Base-by-base conservation (phyloP, 148 eudicot species). In the Diospyros lotus region DNA sequence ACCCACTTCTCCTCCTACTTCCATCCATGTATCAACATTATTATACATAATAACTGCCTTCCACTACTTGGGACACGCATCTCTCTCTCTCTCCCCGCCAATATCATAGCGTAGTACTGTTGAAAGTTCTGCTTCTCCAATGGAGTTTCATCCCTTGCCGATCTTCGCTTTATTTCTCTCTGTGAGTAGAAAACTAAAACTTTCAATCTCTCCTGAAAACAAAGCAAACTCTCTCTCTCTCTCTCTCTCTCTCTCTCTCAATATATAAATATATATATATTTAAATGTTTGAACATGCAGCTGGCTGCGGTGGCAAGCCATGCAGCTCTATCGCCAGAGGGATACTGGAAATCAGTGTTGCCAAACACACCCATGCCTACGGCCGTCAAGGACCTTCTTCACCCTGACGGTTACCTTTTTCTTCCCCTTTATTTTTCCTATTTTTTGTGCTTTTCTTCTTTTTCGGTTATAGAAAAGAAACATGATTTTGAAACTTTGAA, bases 361-460 rank as follows among this genome's bases (percentile, higher is more conserved):
- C 95, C 95, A 5, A 82, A 90, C 75, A 82, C 95, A 69, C 87
- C 82, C 62, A 87, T 90, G 82, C 95, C 97, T 43, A 87, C 82
- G 72, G 78, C 88, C 28, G 71, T 93, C 41, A 77, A 73, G 28
- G 87, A 87, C 14, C 82, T 86, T 69, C 71, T 92, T 4, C 71
- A 76, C 2, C 70, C 69, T 14, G 77, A 70, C 64, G 10, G 18
- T 58, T 63, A 9, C 17, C 39, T 56, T 52, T 9, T 11, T 5
- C 10, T 8, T 39, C 17, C 43, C 53, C 1, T 12, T 46, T 39
- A 17, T 4, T 69, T 17, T 48, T 68, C 6, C 12, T 9, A 60
- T 18, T 56, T 6, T 56, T 15, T 3, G 2, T 56, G 4, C 15
- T 13, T 13, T 13, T 15, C 3, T 3, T 10, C 2, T 56, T 53